These are phyloP conservation scores for Fagus sylvatica DNA, from an alignment of 306 rosid genomes.

Conservation along the genomic window DNA sequence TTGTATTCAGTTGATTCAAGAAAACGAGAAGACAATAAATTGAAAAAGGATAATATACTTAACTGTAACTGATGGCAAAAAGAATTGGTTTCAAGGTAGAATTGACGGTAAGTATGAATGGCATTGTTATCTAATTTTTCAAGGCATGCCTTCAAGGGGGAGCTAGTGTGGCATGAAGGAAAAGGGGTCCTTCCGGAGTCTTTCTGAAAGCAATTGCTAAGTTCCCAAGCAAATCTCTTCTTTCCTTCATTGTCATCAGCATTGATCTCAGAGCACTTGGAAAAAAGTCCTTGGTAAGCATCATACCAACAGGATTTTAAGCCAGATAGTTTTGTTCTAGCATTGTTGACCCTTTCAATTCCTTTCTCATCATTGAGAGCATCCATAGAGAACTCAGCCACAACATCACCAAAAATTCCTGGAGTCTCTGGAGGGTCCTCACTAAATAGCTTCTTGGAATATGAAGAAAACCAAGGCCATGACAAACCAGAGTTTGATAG, in stretches of 20 bases:
- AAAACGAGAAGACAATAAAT: background rate
- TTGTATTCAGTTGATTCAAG: background rate
- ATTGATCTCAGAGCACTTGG: constrained; percentile 67
- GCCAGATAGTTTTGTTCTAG: constrained; percentile 46
- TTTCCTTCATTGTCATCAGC: constrained; percentile 56
- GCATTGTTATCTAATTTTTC: constrained; percentile 48
- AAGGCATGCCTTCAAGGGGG: constrained; percentile 51
- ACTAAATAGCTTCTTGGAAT: constrained; percentile 21
- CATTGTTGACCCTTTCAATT: constrained; percentile 48
- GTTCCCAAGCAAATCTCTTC: constrained; percentile 83
- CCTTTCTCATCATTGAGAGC: constrained; percentile 55
- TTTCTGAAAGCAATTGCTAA: constrained; percentile 83
- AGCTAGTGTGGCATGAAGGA: constrained; percentile 54
- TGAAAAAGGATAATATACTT: constrained; percentile 16
- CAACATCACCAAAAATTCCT: constrained; percentile 18
- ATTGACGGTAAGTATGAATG: constrained; percentile 71
- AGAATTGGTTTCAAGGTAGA: constrained; percentile 81
- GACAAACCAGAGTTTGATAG: constrained; percentile 36
- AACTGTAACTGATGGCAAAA: constrained; percentile 87
- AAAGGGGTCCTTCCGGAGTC: constrained; percentile 69
- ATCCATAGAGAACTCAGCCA: constrained; percentile 60
- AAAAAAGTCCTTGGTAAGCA: constrained; percentile 64
- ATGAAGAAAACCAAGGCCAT: constrained; percentile 69
- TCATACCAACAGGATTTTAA: constrained; percentile 68
- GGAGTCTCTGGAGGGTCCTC: constrained; percentile 19